These are phyloP conservation scores for Populus hybrid DNA, from an alignment of 441 rosid genomes.

Conservation along the genomic window DNA sequence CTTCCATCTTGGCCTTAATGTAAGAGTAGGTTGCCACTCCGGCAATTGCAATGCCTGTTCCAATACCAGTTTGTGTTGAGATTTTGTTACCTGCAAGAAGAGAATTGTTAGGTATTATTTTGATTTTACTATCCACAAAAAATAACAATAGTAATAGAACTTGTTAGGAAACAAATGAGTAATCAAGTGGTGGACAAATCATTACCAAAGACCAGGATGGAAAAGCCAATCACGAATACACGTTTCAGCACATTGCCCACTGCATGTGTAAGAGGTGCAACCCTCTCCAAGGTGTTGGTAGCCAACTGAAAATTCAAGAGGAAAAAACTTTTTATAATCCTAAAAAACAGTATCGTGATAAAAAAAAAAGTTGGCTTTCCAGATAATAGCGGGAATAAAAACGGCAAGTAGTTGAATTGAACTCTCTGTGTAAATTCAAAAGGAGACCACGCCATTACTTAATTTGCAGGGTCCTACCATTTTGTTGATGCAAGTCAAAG, in stretches of 20 bases:
- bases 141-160: neutral
- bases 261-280: slow-evolving; percentile 94
- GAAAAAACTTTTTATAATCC: neutral
- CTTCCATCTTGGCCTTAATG: slow-evolving; percentile 89
- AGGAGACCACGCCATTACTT: neutral
- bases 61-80: slow-evolving; percentile 82
- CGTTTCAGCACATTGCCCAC: slow-evolving; percentile 97
- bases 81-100: slow-evolving; percentile 72
- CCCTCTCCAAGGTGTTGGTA: slow-evolving; percentile 93
- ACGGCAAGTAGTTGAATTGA: neutral
- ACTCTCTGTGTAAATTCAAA: neutral
- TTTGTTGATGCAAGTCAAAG: neutral
- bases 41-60: slow-evolving; percentile 76
- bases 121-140: neutral
- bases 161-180: neutral
- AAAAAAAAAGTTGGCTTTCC: neutral
- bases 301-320: slow-evolving; percentile 55
- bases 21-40: slow-evolving; percentile 84
- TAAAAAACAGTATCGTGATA: neutral
- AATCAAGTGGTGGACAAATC: neutral
- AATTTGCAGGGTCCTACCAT: neutral
- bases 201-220: slow-evolving; percentile 75
- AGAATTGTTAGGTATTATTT: slow-evolving; percentile 7
- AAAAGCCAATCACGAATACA: slow-evolving; percentile 91
- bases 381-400: neutral